Evolutionary conservation across 306 rosid genomes (phyloP), one percentile per base, ranked within the genome.

Genomic region (Albizia julibrissin): DNA sequence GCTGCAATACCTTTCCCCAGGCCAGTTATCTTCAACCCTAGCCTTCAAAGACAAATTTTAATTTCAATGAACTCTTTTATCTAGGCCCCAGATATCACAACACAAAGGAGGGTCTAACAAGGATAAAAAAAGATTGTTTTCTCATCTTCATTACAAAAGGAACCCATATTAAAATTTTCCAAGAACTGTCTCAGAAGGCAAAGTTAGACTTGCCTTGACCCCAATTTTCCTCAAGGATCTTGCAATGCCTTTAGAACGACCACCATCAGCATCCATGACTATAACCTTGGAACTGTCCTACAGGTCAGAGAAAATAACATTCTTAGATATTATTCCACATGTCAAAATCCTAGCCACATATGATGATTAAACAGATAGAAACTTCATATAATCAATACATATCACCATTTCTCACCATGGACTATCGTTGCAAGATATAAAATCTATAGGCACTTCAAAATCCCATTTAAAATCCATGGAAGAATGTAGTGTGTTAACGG

Each of bases 261-360:
- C 73, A 49, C 99, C 97, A 84, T 95, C 92, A 83, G 91, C 91
- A 89, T 95, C 99, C 89, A 95, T 82, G 87, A 95, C 77, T 72
- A 95, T 89, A 81, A 95, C 97, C 95, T 86, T 84, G 87, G 97
- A 93, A 86, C 93, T 95, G 94, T 89, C 96, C 99, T 95, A 95
- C 90, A 93, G 83, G 83, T 74, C 83, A 91, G 65, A 86, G 80
- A 90, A 87, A 87, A 85, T 76, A 87, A 75, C 70, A 86, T 81
- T 79, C 83, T 77, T 79, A 84, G 84, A 86, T 81, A 84, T 84
- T 74, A 84, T 79, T 82, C 80, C 81, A 89, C 89, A 84, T 82
- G 74, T 77, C 65, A 29, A 88, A 56, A 79, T 78, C 49, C 69
- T 58, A 78, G 86, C 72, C 69, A 61, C 39, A 58, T 24, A 52